Evolutionary conservation across 441 rosid species (phyloP), one percentile per base, ranked within the genome.

Genomic region (Brassica hybrid): DNA sequence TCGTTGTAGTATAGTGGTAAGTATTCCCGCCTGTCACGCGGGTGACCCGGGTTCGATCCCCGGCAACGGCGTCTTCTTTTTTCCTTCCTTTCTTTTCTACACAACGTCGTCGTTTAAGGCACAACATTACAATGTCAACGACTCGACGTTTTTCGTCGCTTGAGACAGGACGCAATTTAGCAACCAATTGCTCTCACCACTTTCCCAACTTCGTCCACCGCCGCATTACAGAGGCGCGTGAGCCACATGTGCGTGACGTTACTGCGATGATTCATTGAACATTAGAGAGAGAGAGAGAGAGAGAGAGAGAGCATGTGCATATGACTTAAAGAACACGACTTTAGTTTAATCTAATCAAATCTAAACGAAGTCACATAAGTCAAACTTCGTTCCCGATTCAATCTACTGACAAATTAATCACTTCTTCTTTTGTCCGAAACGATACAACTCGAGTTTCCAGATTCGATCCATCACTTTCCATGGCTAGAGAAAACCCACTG

Each of bases 31-130:
- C 92, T 89, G 92, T 90, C 94, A 87, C 97, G 86, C 90, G 87
- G 93, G 92, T 58, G 90, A 94, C 92, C 95, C 93, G 94, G 93
- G 97, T 92, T 92, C 91, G 89, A 27, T 78, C 66, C 89, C 91
- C 88, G 90, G 91, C 89, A 92, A 87, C 96, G 86, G 89, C 86
- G 93, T 57, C 13, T 3, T 41, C 7, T 45, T 43, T 1, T 13
- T 4, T 71, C 1, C 0, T 2, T 0, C 19, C 6, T 32, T 32
- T 32, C 6, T 27, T 27, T 21, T 21, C 23, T 21, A 21, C 23
- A 21, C 30, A 27, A 70, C 67, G 72, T 0, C 23, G 61, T 57
- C 61, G 76, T 71, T 38, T 58, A 2, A 0, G 0, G 0, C 2
- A 4, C 5, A 7, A 1, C 30, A 6, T 4, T 13, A 4, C 23